A percentile compares a stretch with the other conserved stretches of the same genome.
These are phyloP conservation scores for Botrytis pseudocinerea DNA, from an alignment of 2,329 filamentous ascomycete genomes.

Conservation along the genomic window DNA sequence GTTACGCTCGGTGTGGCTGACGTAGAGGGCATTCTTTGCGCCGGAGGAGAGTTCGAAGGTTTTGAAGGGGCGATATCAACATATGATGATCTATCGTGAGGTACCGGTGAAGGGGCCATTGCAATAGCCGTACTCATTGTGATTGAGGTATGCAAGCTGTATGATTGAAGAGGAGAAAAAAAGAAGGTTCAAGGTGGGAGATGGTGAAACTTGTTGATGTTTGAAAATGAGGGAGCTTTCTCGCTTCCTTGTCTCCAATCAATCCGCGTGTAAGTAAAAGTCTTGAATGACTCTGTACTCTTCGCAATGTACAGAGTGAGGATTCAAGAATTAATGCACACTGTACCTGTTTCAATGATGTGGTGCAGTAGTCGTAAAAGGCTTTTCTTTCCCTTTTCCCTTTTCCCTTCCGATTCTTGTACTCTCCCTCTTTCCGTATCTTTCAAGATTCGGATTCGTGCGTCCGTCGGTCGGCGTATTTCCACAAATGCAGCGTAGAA, in stretches of 20 bases:
- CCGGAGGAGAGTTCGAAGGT: conserved; percentile 38
- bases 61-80: conserved; percentile 49
- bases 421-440: conserved; percentile 22
- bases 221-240: conserved; percentile 17
- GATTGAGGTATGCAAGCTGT: conserved; percentile 18
- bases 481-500: neutral
- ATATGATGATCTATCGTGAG: conserved; percentile 62
- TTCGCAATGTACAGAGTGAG: neutral
- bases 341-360: neutral
- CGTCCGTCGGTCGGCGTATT: conserved; percentile 16
- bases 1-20: conserved; percentile 48
- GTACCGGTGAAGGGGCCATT: conserved; percentile 68
- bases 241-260: conserved; percentile 23
- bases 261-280: neutral
- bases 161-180: conserved; percentile 13
- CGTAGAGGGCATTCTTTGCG: conserved; percentile 33
- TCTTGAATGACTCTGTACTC: conserved; percentile 9
- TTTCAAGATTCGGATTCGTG: conserved; percentile 23
- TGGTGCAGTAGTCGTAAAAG: neutral
- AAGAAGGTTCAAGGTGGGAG: neutral
- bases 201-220: conserved; percentile 24
- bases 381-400: conserved; percentile 1
- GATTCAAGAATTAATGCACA: neutral
- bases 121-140: conserved; percentile 69
- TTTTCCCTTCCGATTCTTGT: conserved; percentile 25